These are phyloP conservation scores for Tuber calosporum DNA, from an alignment of 495 filamentous ascomycete genomes.

Conservation along the genomic window DNA sequence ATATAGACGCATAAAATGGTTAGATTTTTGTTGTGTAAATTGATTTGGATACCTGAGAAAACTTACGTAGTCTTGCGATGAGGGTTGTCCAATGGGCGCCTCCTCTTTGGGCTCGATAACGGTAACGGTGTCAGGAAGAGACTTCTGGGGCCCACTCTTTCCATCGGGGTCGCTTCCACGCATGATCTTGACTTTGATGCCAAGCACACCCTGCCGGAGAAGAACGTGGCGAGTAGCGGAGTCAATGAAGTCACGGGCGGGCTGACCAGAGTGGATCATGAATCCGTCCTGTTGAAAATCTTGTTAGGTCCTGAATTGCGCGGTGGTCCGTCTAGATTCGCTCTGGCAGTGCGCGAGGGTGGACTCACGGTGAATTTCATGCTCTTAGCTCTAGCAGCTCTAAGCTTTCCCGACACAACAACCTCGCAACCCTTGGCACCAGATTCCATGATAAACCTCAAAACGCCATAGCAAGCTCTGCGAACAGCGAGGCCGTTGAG, in stretches of 20 bases:
- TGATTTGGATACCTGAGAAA: neutral
- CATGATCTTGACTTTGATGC: conserved; percentile 99
- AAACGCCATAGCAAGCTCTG: conserved; percentile 97
- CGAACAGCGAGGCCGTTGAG: conserved; percentile 97
- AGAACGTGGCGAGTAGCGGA: conserved; percentile 96
- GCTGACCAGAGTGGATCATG: conserved; percentile 99
- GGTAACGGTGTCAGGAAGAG: conserved; percentile 93
- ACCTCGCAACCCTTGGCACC: conserved; percentile 99
- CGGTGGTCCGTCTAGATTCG: neutral
- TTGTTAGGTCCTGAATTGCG: conserved; percentile 1
- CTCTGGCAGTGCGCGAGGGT: neutral
- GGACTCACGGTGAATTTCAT: conserved; percentile 96
- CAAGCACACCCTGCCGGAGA: conserved; percentile 96
- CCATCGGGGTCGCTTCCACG: conserved; percentile 98
- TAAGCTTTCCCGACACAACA: conserved; percentile 96
- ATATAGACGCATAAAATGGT: conserved; percentile 12
- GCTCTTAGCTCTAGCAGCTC: conserved; percentile 96
- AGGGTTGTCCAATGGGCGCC: conserved; percentile 82
- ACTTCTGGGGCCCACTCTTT: conserved; percentile 94
- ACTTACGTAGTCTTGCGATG: conserved; percentile 88
- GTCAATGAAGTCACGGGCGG: conserved; percentile 99
- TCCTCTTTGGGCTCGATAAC: conserved; percentile 99
- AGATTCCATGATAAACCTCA: conserved; percentile 99
- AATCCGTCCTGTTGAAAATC: conserved; percentile 68
- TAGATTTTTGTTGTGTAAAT: neutral